Evolutionary conservation across 148 eudicot species (phyloP), one percentile per base, ranked within the genome.

Genomic region (Vaccinium vitisidaea): DNA sequence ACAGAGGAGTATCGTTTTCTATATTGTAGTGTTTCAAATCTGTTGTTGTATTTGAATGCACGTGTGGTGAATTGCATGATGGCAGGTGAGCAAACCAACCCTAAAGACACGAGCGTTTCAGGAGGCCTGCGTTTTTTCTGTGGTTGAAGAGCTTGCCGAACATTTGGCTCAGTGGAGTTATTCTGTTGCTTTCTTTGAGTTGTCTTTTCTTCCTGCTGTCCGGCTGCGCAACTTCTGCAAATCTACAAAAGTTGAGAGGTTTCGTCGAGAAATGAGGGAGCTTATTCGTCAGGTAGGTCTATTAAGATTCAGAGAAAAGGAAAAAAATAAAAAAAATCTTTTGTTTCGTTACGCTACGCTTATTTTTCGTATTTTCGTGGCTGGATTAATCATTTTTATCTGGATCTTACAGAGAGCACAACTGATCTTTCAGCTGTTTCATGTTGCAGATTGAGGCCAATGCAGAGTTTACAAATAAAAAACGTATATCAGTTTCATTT

Each of bases 121-220:
- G 81, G 99, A 97, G 89, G 94, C 98, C 71, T 97, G 96, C 84
- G 95, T 95, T 67, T 86, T 90, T 82, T 86, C 94, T 86, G 98
- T 97, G 83, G 90, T 93, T 81, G 98, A 97, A 83, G 98, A 95
- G 87, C 92, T 97, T 58, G 91, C 93, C 48, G 98, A 95, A 82
- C 99, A 95, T 92, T 90, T 97, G 82, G 91, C 98, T 84, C 96
- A 95, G 53, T 97, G 98, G 98, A 95, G 99, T 90, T 94, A 92
- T 82, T 97, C 98, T 83, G 90, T 92, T 87, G 94, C 98, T 83
- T 95, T 95, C 92, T 90, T 89, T 86, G 99, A 97, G 87, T 82
- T 95, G 82, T 97, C 99, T 77, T 95, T 91, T 84, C 88, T 95
- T 81, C 99, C 99, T 71, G 82, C 85, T 54, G 93, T 91, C 58